A percentile compares a stretch with the other conserved stretches of the same genome.
Conservation (phyloP, 139 green algal genomes). For the Raphidocelis subcapitata region DNA sequence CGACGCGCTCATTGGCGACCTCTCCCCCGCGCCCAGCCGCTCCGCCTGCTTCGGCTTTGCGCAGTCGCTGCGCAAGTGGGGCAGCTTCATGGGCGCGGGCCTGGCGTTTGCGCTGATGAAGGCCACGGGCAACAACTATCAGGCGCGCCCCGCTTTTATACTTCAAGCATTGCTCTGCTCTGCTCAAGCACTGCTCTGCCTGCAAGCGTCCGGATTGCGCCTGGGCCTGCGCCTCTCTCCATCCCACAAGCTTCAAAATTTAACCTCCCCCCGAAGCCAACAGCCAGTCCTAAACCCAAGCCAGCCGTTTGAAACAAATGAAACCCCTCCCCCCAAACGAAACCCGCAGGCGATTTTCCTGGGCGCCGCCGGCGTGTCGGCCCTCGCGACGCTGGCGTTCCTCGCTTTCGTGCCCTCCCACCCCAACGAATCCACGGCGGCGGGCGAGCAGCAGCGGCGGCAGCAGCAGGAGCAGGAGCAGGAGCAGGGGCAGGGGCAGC, state of each 20-base stretch:
- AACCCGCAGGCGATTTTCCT: conserved; percentile 18
- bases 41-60: conserved; percentile 63
- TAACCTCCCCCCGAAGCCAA: too few species aligned
- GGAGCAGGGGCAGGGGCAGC: background rate
- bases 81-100: conserved; percentile 47
- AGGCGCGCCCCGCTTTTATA: conserved; percentile 31
- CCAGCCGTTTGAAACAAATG: too few species aligned
- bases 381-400: conserved; percentile 38
- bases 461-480: background rate
- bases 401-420: conserved; percentile 49
- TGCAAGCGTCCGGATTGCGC: too few species aligned
- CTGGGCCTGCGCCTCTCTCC: too few species aligned
- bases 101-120: conserved; percentile 62
- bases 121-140: conserved; percentile 62
- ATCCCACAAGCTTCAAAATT: too few species aligned
- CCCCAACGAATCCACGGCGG: background rate
- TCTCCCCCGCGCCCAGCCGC: conserved; percentile 37
- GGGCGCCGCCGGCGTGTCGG: conserved; percentile 29
- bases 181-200: too few species aligned
- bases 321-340: background rate
- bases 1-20: conserved; percentile 62
- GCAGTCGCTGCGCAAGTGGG: conserved; percentile 61
- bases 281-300: too few species aligned
- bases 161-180: too few species aligned
- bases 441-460: background rate